Conservation (phyloP, 441 rosid species). For the Croton setiger region DNA sequence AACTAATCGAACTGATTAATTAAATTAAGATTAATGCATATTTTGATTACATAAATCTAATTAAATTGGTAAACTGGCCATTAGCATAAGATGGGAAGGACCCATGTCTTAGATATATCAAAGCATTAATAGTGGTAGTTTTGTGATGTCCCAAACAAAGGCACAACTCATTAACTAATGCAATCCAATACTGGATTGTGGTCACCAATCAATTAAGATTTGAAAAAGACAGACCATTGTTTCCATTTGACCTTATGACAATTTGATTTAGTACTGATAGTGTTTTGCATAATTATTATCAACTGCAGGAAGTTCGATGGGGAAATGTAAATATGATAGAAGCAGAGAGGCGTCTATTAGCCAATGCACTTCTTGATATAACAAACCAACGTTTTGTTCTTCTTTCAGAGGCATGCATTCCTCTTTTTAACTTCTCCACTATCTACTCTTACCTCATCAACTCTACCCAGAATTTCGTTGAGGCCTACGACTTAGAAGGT, state of each 20-base stretch:
- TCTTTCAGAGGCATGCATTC: slow-evolving; percentile 87
- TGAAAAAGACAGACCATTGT: too few relatives aligned
- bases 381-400: slow-evolving; percentile 77
- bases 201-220: too few relatives aligned
- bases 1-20: too few relatives aligned
- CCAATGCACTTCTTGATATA: slow-evolving; percentile 77
- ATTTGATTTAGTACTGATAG: neutral
- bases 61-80: neutral
- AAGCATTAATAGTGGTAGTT: neutral
- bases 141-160: neutral
- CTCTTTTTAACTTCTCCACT: slow-evolving; percentile 79
- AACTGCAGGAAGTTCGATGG: slow-evolving; percentile 70
- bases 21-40: neutral
- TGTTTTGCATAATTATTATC: neutral
- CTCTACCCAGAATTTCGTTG: slow-evolving; percentile 49
- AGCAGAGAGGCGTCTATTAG: slow-evolving; percentile 83
- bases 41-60: neutral
- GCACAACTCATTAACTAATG: neutral
- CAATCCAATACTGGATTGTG: neutral
- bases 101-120: neutral
- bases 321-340: slow-evolving; percentile 82
- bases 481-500: slow-evolving; percentile 48
- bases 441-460: slow-evolving; percentile 60
- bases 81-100: neutral
- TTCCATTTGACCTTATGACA: too few relatives aligned